Base-by-base conservation (phyloP, 2,329 filamentous ascomycete species). In the Domatiomyces catenatus region DNA sequence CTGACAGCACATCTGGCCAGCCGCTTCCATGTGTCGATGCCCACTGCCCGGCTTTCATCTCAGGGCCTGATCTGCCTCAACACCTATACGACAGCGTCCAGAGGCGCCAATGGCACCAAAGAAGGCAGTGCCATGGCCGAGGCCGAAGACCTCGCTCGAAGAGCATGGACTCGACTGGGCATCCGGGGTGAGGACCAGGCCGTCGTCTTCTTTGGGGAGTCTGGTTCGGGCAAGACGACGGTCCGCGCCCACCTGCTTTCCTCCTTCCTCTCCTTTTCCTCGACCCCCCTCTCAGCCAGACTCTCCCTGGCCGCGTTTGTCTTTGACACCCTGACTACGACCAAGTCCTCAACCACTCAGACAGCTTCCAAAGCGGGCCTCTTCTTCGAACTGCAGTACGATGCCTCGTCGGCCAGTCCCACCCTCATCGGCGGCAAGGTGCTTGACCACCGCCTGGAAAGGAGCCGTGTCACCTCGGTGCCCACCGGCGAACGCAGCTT, bases 401-500 rank as follows among this genome's bases (percentile, higher is more conserved):
- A 98, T 65, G 94, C 86, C 1, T 80, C 86, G 0, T 83, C 88
- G 0, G 84, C 83, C 0, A 88, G 84, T 61, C 92, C 92, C 1
- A 81, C 88, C 2, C 75, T 98, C 24, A 86, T 98, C 57, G 92
- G 92, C 69, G 90, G 87, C 59, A 96, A 98, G 69, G 75, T 98
- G 15, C 75, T 98, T 44, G 89, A 96, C 60, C 92, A 98, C 66
- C 80, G 92, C 58, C 72, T 98, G 46, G 92, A 98, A 68, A 76
- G 92, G 51, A 94, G 88, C 68, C 80, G 92, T 56, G 88, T 98
- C 56, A 81, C 92, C 24, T 80, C 87, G 42, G 89, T 96, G 0
- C 92, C 92, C 0, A 94, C 92, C 0, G 92, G 92, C 60, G 92
- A 98, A 69, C 83, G 92, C 44, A 96, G 92, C 66, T 96, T 95